phyloP scores from a whole-genome alignment of 1,139 yeast genomes.

The Yamadazyma sp. region DNA sequence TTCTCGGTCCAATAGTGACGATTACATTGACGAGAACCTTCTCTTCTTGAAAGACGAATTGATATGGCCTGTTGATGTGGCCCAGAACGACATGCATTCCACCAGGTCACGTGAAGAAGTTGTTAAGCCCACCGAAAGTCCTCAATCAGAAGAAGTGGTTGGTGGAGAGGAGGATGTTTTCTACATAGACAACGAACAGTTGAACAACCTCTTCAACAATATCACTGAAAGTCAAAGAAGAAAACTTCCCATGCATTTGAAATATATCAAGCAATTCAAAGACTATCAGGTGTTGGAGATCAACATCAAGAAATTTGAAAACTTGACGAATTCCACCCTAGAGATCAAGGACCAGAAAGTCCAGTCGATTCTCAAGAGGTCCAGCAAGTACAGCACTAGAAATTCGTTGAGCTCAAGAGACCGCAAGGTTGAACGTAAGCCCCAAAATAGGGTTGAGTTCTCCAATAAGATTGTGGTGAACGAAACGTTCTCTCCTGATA shows the following conservation, averaged over 20 bases:
- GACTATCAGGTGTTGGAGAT: conserved; percentile 38
- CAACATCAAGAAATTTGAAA: conserved; percentile 33
- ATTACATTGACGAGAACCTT: conserved; percentile 38
- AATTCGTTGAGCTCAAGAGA: conserved; percentile 22
- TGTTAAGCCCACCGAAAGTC: conserved; percentile 3
- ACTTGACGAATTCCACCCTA: conserved; percentile 13
- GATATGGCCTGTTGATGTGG: conserved; percentile 27
- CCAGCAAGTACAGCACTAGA: conserved; percentile 5
- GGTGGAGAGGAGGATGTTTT: conserved; percentile 19
- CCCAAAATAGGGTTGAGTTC: conserved; percentile 34
- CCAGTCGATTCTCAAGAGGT: conserved; percentile 10
- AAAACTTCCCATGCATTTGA: conserved; percentile 37
- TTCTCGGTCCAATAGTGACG: conserved; percentile 18
- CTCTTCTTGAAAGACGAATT: conserved; percentile 32
- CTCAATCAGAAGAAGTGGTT: conserved; percentile 8
- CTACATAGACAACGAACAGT: conserved; percentile 29
- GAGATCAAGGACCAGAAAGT: conserved; percentile 5
- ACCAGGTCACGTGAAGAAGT: too few species aligned
- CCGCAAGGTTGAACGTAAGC: conserved; percentile 18
- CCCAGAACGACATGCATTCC: conserved; percentile 14
- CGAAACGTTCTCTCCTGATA: conserved; percentile 49
- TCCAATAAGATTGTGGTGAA: conserved; percentile 44
- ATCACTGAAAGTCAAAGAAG: conserved; percentile 29
- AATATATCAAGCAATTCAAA: conserved; percentile 38
- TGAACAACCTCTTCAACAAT: conserved; percentile 28